Conservation (phyloP, 1,139 yeast genomes). For the Candida tetrigidarum region DNA sequence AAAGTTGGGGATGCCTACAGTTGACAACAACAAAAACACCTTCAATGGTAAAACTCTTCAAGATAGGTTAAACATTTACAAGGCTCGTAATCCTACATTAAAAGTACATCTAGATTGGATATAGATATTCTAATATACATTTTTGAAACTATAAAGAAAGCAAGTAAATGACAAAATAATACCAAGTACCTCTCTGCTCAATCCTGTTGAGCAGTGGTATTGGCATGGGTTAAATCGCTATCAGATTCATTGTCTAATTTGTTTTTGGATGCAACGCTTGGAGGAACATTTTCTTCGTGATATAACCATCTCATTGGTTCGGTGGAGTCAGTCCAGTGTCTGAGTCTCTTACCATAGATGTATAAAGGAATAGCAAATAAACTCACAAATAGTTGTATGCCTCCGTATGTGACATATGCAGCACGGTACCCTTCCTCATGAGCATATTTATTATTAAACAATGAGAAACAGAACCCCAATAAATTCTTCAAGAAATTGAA, state of each 20-base stretch:
- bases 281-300: slow-evolving; percentile 27
- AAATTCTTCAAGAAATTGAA: slow-evolving; percentile 58
- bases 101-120: slow-evolving; percentile 10
- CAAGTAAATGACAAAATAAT: not conserved
- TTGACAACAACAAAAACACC: too few relatives aligned
- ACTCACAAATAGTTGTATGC: slow-evolving; percentile 53
- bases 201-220: not conserved
- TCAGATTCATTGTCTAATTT: slow-evolving; percentile 2
- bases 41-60: slow-evolving; percentile 60
- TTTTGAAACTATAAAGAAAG: not conserved
- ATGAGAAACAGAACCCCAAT: slow-evolving; percentile 59
- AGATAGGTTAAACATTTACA: slow-evolving; percentile 35
- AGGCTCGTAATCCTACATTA: slow-evolving; percentile 14
- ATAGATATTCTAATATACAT: not conserved
- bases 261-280: slow-evolving; percentile 12
- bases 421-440: slow-evolving; percentile 47
- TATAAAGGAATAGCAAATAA: slow-evolving; percentile 56
- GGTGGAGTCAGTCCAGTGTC: slow-evolving; percentile 56
- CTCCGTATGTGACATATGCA: slow-evolving; percentile 57
- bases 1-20: slow-evolving; percentile 70
- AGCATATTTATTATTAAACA: slow-evolving; percentile 55
- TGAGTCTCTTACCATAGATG: slow-evolving; percentile 54
- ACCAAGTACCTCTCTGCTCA: too few relatives aligned
- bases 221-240: slow-evolving; percentile 1
- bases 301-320: slow-evolving; percentile 40